Evolutionary conservation across 176 grass and related monocot species (phyloP), one percentile per base, ranked within the genome.

Genomic region (Triticum aestivum): DNA sequence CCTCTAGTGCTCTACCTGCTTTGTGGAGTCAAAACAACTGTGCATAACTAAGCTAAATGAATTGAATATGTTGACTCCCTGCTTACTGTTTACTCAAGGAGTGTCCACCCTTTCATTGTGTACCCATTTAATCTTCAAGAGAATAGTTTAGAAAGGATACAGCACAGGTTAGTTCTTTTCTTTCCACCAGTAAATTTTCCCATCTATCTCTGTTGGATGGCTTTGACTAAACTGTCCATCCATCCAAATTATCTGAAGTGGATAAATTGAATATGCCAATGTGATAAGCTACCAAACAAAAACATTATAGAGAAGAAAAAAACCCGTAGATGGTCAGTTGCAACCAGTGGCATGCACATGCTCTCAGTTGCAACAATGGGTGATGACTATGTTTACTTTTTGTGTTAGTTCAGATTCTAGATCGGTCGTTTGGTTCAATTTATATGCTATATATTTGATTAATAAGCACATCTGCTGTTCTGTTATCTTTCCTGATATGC

Each of bases 401-500:
- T 20, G 7, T 59, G 56, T 59, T 21, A 59, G 20, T 21, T 59
- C 30, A 21, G 30, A 30, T 52, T 30, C 47, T 75, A 38, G 71
- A 41, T 12, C 0, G 15, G 65, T 61, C 56, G 11, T 33, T 90
- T 47, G 27, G 58, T 84, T 69, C 20, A 66, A 78, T 24, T 67
- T 67, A 17, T 37, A 66, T 77, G 73, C 30, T 67, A 11, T 77
- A n/a, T 51, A 26, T 67, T 87, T 10, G 2, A 83, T 65, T 26
- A 72, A 86, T 33, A 6, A 21, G 30, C 69, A 34, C 27, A 20
- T 34, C 71, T 83, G 65, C 71, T 87, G 58, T 79, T 69, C 33
- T 67, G 26, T 61, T 56, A 20, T 67, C 61, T 41, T 41, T 81
- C 38, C 5, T 39, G 13, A 66, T 82, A 33, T 75, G 11, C 58